These are phyloP conservation scores for Cladosporium phlei DNA, from an alignment of 2,329 filamentous ascomycete genomes.

Conservation along the genomic window DNA sequence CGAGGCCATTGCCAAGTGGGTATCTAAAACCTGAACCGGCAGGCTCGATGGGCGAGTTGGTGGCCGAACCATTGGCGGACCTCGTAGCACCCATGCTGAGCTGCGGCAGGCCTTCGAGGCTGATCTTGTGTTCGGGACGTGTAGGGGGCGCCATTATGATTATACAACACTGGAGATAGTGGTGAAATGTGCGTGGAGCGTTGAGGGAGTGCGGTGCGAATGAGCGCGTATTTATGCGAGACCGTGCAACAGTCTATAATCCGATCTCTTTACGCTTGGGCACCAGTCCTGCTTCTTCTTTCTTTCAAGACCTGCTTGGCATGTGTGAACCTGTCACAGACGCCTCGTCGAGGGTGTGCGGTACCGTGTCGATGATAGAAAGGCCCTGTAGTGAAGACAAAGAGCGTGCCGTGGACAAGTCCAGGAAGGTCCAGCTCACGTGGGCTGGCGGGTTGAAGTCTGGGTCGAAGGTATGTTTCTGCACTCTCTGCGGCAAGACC, in stretches of 20 bases:
- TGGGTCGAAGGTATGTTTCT: not conserved
- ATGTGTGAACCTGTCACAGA: conserved; percentile 16
- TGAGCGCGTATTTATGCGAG: conserved; percentile 14
- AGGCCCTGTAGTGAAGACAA: conserved; percentile 10
- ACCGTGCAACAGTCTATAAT: conserved; percentile 14
- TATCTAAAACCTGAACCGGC: conserved; percentile 62
- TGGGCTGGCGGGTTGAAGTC: not conserved
- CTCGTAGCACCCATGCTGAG: conserved; percentile 61
- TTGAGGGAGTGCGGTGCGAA: conserved; percentile 1
- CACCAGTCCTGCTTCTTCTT: conserved; percentile 11
- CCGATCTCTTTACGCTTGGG: conserved; percentile 10
- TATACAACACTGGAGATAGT: conserved; percentile 9
- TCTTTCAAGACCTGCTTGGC: conserved; percentile 18
- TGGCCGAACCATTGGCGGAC: conserved; percentile 74
- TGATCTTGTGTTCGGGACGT: conserved; percentile 77
- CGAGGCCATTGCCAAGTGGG: conserved; percentile 64
- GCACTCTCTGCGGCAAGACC: not conserved
- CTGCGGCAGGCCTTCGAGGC: conserved; percentile 73
- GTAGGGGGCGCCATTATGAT: conserved; percentile 79
- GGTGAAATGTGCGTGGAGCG: conserved; percentile 2
- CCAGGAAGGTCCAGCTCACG: conserved; percentile 4
- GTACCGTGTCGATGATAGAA: not conserved
- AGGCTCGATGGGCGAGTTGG: conserved; percentile 74
- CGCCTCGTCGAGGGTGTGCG: conserved; percentile 2
- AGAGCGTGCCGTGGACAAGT: not conserved